These are phyloP conservation scores for Fraxinus greggii DNA, from an alignment of 305 asterid species.

Conservation along the genomic window DNA sequence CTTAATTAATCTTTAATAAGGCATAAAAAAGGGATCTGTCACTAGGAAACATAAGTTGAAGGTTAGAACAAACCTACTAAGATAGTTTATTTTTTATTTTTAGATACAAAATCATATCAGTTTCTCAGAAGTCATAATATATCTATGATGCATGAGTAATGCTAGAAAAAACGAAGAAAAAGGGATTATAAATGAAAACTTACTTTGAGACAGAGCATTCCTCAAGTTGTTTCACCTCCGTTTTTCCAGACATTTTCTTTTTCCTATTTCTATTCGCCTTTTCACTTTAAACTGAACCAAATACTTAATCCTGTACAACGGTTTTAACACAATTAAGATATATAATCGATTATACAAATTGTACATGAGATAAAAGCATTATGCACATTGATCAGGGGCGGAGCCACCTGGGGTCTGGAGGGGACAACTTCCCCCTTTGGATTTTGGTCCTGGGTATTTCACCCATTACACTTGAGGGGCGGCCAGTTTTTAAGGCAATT, in stretches of 20 bases:
- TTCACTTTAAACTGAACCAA: constrained; percentile 2
- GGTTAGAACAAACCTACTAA: background rate
- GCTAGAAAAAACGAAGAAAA: background rate
- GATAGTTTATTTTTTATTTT: background rate
- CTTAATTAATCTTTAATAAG: background rate
- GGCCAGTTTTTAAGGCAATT: background rate
- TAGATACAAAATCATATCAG: background rate
- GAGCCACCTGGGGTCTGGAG: background rate
- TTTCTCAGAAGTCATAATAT: background rate
- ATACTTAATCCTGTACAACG: background rate
- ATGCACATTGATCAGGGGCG: background rate
- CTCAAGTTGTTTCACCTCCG: constrained; percentile 48
- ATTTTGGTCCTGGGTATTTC: background rate
- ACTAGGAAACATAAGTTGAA: background rate
- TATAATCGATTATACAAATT: background rate
- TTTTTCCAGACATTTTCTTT: constrained; percentile 41
- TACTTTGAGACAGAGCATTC: constrained; percentile 64
- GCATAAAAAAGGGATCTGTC: background rate
- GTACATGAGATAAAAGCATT: background rate
- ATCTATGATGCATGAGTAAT: background rate
- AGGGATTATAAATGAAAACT: background rate
- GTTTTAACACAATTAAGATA: background rate
- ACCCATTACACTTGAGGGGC: background rate
- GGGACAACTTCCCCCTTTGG: background rate
- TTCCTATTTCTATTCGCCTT: background rate